Conservation (phyloP, 805 yeast genomes). For the Zygosaccharomyces gambellarensis region DNA sequence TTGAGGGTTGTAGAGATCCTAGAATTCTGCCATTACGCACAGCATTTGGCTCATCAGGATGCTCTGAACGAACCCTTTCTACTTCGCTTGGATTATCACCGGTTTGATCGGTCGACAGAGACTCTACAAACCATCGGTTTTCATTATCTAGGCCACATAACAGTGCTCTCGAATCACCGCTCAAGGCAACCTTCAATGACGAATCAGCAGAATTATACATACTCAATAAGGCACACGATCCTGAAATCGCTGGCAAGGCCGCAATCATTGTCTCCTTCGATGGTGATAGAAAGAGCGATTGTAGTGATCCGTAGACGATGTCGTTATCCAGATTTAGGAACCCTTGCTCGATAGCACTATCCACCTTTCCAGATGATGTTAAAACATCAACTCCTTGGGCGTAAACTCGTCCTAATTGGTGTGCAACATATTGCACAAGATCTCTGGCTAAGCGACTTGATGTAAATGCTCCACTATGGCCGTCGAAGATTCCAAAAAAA, state of each 20-base stretch:
- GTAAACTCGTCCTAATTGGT: constrained; percentile 64
- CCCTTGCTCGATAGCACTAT: constrained; percentile 74
- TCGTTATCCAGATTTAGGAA: constrained; percentile 82
- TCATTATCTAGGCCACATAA: constrained; percentile 63
- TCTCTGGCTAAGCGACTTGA: constrained; percentile 78
- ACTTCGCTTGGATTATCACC: constrained; percentile 89
- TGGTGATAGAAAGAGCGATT: constrained; percentile 62
- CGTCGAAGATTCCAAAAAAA: constrained; percentile 94
- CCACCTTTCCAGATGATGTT: constrained; percentile 66
- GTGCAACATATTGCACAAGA: constrained; percentile 69
- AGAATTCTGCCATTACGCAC: constrained; percentile 83
- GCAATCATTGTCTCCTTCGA: constrained; percentile 51
- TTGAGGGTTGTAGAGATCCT: constrained; percentile 89
- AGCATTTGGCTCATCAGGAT: constrained; percentile 85
- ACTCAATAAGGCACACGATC: constrained; percentile 87
- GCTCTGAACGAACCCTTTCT: constrained; percentile 74
- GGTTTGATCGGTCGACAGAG: constrained; percentile 87
- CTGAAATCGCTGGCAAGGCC: constrained; percentile 90
- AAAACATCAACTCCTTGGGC: constrained; percentile 15
- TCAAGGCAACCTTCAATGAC: constrained; percentile 79
- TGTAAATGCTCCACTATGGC: constrained; percentile 96
- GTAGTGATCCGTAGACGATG: constrained; percentile 71
- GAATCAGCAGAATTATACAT: constrained; percentile 76
- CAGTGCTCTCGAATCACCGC: constrained; percentile 94
- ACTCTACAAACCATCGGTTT: constrained; percentile 81